Conservation (phyloP, 768 basidiomycete genomes). For the Lentinula edodes region DNA sequence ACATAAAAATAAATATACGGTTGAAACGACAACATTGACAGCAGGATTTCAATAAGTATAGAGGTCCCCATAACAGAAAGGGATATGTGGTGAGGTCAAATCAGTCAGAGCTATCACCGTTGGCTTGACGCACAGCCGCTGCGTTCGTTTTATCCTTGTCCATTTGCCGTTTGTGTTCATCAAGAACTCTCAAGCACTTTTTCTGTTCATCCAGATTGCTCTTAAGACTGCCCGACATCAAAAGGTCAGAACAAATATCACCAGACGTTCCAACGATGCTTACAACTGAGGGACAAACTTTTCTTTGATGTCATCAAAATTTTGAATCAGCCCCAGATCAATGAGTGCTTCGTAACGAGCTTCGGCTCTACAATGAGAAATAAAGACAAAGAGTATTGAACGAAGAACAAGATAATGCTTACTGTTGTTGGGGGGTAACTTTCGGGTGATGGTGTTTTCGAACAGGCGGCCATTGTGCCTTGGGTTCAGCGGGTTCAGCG, state of each 20-base stretch:
- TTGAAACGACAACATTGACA: too few relatives aligned
- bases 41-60: too few relatives aligned
- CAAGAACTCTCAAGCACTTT: neutral
- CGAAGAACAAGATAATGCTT: neutral
- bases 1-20: too few relatives aligned
- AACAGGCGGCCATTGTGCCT: slow-evolving; percentile 59
- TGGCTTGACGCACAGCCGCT: neutral
- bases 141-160: neutral
- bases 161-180: neutral
- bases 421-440: slow-evolving; percentile 48
- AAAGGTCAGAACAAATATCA: neutral
- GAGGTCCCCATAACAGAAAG: too few relatives aligned
- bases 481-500: slow-evolving; percentile 20
- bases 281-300: neutral
- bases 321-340: slow-evolving; percentile 52
- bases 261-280: neutral
- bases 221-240: neutral
- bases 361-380: slow-evolving; percentile 33
- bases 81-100: too few relatives aligned
- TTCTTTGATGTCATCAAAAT: neutral
- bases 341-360: slow-evolving; percentile 57
- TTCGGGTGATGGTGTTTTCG: slow-evolving; percentile 50
- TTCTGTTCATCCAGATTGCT: neutral
- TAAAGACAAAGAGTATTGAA: neutral
- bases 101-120: neutral